Percentiles rank a stretch among this genome's conserved stretches.
Conservation (phyloP, 805 yeast genomes). For the Metschnikowia continentalis region DNA sequence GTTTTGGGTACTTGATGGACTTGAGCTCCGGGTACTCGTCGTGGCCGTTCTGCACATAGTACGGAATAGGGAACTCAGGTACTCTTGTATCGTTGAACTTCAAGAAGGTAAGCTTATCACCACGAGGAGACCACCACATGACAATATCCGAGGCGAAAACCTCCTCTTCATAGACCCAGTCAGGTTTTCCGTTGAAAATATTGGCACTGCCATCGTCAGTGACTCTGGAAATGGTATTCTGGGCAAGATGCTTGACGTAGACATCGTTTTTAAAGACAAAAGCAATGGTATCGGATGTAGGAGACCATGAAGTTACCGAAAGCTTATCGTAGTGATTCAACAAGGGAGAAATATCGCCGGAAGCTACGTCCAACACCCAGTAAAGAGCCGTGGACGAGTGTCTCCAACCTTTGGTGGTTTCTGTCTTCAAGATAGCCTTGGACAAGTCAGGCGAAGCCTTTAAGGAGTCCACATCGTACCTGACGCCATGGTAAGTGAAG, state of each 20-base stretch:
- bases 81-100: conserved; percentile 72
- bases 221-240: conserved; percentile 39
- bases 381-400: conserved; percentile 18
- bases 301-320: conserved; percentile 61
- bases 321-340: conserved; percentile 10
- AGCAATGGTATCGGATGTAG: conserved; percentile 61
- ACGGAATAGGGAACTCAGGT: conserved; percentile 69
- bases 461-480: conserved; percentile 48
- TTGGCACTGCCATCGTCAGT: conserved; percentile 68
- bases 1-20: conserved; percentile 71
- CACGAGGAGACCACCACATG: conserved; percentile 84
- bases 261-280: conserved; percentile 68
- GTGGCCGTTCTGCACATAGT: conserved; percentile 53
- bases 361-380: conserved; percentile 17
- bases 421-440: conserved; percentile 56
- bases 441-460: conserved; percentile 65
- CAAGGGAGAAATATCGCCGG: conserved; percentile 13
- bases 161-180: conserved; percentile 94
- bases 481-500: conserved; percentile 36
- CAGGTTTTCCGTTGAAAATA: conserved; percentile 84
- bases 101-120: conserved; percentile 59
- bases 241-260: conserved; percentile 44
- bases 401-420: conserved; percentile 47
- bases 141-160: conserved; percentile 67
- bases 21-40: conserved; percentile 46